Percentiles rank a stretch among this genome's conserved stretches.
Conservation (phyloP, 2,329 filamentous ascomycete genomes). For the Cladosporium velox region DNA sequence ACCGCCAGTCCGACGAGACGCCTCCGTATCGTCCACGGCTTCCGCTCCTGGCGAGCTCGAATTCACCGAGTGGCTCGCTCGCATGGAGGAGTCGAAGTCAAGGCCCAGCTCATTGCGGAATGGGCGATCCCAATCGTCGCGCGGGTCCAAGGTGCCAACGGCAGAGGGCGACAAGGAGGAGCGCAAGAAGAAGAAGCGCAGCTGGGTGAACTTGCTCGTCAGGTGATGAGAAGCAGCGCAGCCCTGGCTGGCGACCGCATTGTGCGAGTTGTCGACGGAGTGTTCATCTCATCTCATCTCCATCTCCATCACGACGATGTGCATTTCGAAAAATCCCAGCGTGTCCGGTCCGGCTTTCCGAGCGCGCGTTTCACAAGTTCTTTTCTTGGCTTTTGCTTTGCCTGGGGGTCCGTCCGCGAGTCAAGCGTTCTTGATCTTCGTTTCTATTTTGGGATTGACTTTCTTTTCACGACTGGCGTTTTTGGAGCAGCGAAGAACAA, state of each 20-base stretch:
- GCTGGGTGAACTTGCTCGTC: constrained; percentile 17
- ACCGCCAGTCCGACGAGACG: neutral
- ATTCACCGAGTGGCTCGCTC: constrained; percentile 13
- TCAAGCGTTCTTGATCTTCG: neutral
- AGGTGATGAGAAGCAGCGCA: neutral
- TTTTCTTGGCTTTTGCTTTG: neutral
- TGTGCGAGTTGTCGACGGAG: neutral
- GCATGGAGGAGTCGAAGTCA: constrained; percentile 11
- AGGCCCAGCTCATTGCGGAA: neutral
- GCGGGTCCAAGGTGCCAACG: neutral
- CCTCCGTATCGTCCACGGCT: neutral
- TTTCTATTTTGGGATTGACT: neutral
- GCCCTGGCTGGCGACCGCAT: neutral
- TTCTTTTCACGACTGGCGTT: neutral
- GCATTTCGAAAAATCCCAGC: neutral
- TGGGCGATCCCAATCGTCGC: neutral
- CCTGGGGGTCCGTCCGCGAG: neutral
- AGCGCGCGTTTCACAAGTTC: neutral
- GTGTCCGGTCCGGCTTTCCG: neutral
- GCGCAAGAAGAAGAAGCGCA: constrained; percentile 19
- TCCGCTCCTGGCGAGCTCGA: constrained; percentile 16
- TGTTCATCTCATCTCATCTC: neutral
- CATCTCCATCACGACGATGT: neutral
- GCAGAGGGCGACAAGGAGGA: constrained; percentile 11
- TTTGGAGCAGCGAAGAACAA: neutral